Evolutionary conservation across 1,139 yeast genomes (phyloP).

Genomic region (Arxiozyma heterogenica): DNA sequence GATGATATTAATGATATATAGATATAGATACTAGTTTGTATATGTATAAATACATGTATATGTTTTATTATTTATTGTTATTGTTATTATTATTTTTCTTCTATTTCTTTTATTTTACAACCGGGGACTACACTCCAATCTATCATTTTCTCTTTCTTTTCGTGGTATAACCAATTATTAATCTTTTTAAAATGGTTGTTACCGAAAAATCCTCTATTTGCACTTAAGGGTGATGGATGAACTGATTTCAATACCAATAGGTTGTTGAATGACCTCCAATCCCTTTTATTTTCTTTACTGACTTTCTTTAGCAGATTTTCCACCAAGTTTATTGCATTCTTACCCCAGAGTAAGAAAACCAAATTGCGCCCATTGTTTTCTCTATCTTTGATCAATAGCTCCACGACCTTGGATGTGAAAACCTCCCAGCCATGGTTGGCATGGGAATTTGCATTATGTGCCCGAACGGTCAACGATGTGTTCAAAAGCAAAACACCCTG

Average conservation of each 20-base stretch:
- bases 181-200: conserved; percentile 62
- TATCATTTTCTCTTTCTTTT: conserved; percentile 36
- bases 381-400: conserved; percentile 38
- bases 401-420: conserved; percentile 68
- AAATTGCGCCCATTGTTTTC: conserved; percentile 41
- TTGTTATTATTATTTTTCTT: conserved; percentile 4
- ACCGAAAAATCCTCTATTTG: conserved; percentile 72
- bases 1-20: not conserved
- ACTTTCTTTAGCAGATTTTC: conserved; percentile 34
- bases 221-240: conserved; percentile 93
- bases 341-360: conserved; percentile 89
- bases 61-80: not conserved
- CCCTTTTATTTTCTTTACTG: conserved; percentile 3
- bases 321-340: conserved; percentile 76
- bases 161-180: conserved; percentile 55
- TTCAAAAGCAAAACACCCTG: conserved; percentile 85
- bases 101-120: conserved; percentile 18
- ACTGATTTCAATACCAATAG: conserved; percentile 59
- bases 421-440: conserved; percentile 88
- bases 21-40: not conserved
- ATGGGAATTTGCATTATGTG: conserved; percentile 91
- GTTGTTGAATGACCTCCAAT: conserved; percentile 28
- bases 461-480: conserved; percentile 84
- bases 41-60: not conserved
- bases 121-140: conserved; percentile 49